Evolutionary conservation across 345 rosid genomes (phyloP).

Genomic region (Salix purpurea): DNA sequence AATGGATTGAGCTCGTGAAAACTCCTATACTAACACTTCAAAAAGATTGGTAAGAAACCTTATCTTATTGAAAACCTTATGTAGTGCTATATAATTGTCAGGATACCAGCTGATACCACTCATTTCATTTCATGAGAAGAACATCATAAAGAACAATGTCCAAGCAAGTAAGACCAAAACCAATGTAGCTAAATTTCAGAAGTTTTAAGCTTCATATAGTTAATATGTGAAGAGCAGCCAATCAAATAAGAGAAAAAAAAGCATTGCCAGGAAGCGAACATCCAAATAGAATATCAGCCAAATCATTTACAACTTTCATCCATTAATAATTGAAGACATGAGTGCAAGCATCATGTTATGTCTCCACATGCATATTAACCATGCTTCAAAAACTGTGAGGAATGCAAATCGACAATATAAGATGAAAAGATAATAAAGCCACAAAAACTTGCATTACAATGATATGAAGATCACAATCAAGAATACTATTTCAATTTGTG

Average conservation of each 20-base stretch:
- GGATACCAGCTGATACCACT: not conserved
- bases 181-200: not conserved
- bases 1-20: not conserved
- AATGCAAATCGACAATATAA: not conserved
- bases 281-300: not conserved
- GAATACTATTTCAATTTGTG: too few relatives aligned
- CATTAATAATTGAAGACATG: not conserved
- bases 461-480: not conserved
- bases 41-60: not conserved
- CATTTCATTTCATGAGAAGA: not conserved
- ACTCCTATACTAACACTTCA: not conserved
- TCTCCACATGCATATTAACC: not conserved
- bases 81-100: not conserved
- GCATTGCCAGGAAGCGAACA: not conserved
- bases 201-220: not conserved
- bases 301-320: not conserved
- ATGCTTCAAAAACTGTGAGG: not conserved
- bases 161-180: not conserved
- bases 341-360: not conserved
- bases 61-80: not conserved
- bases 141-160: not conserved
- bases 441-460: not conserved
- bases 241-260: not conserved
- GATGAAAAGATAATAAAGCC: not conserved
- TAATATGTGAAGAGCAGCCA: not conserved